Conservation (phyloP, 2,329 filamentous ascomycete species). For the Alternaria viburni region DNA sequence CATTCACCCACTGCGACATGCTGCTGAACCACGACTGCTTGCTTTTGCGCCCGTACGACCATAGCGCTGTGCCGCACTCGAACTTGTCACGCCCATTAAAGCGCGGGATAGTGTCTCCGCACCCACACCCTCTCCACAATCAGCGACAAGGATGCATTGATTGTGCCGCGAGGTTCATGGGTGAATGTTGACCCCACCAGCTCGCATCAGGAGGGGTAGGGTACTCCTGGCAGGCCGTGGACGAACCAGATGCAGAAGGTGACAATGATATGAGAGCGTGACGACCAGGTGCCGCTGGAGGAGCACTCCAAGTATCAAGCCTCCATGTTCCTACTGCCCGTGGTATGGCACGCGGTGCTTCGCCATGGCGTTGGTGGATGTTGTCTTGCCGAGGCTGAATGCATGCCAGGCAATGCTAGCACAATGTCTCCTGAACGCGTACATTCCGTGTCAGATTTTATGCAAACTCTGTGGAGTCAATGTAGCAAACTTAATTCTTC, state of each 20-base stretch:
- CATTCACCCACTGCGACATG: slow-evolving; percentile 1
- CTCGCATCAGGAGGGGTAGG: slow-evolving; percentile 27
- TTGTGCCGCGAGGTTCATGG: slow-evolving; percentile 26
- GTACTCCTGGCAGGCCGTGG: slow-evolving; percentile 13
- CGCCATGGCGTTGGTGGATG: not conserved
- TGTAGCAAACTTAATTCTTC: not conserved
- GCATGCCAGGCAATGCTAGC: not conserved
- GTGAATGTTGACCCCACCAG: slow-evolving; percentile 32
- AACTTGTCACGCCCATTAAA: slow-evolving; percentile 13
- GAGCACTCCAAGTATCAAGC: slow-evolving; percentile 5
- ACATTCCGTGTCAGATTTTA: not conserved
- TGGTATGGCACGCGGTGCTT: not conserved
- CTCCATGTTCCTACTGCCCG: not conserved
- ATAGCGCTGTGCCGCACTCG: slow-evolving; percentile 12
- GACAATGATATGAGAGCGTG: slow-evolving; percentile 25
- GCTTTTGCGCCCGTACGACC: slow-evolving; percentile 14
- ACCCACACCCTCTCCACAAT: slow-evolving; percentile 25
- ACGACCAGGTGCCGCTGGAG: slow-evolving; percentile 22
- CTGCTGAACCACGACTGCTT: slow-evolving; percentile 7
- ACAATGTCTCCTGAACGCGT: not conserved
- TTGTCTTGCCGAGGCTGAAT: slow-evolving; percentile 8
- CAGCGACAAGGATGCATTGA: slow-evolving; percentile 26
- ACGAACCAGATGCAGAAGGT: slow-evolving; percentile 38
- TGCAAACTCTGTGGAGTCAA: not conserved
- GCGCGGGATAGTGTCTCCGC: slow-evolving; percentile 32